Evolutionary conservation across 1,139 yeast genomes (phyloP), one percentile per base, ranked within the genome.

Genomic region (Magnusiomyces paraingens): DNA sequence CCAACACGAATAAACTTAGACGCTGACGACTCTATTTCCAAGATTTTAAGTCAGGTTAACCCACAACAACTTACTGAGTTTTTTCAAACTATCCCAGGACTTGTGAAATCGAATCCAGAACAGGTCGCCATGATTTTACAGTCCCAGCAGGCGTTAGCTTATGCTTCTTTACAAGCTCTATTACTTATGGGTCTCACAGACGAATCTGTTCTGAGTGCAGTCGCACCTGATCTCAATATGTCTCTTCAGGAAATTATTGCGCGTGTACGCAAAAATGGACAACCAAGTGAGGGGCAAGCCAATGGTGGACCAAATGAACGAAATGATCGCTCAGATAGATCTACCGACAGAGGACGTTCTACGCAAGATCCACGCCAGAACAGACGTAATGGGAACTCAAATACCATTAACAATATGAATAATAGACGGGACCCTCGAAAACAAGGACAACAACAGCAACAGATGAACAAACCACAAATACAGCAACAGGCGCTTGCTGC

Each of bases 151-250:
- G 96, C 88, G 62, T 72, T 91, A 52, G 74, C 88, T 1, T 89
- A 85, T 65, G 94, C 96, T 0, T 73, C 90, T 39, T 88, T 91
- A 4, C 97, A 91, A 64, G 77, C 86, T 1, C 71, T 88, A 54
- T 70, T 90, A 56, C 71, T 85, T 53, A 72, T 83, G 63, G 83
- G 83, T 38, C 68, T 80, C 8, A 76, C 83, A 10, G 79, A 76
- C 52, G 79, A 80, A 21, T 36, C 38, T 20, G 50, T 47, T 14
- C 21, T 47, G 18, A 36, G 43, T 4, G 21, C 15, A 8, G 50
- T 47, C 8, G 35, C 50, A 10, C 6, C 41, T 3, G 38, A 47
- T n/a, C 50, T 17, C 2, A 47, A 36, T n/a, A 12, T 38, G 20
- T 18, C 50, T 14, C 11, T 32, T 11, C 18, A 20, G 18, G 50